A percentile compares a stretch with the other conserved stretches of the same genome.
Evolutionary conservation across 176 grass and related monocot species (phyloP).

Genomic region (Miscanthus lutarioriparius): DNA sequence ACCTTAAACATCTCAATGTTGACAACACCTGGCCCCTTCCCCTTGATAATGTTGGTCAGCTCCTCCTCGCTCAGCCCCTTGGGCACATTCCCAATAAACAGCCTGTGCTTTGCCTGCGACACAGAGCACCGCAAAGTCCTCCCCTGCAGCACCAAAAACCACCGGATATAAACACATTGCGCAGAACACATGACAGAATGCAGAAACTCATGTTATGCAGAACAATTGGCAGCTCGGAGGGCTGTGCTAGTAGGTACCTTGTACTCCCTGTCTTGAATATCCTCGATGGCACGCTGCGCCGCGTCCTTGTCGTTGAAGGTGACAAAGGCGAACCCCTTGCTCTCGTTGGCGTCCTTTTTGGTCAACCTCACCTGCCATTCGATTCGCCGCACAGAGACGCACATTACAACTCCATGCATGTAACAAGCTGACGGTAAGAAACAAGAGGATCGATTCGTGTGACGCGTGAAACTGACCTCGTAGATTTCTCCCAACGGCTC

Average conservation of each 20-base stretch:
- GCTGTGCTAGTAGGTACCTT: constrained; percentile 44
- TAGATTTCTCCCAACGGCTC: constrained; percentile 73
- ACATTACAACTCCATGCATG: background rate
- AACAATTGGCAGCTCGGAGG: background rate
- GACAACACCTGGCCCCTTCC: constrained; percentile 76
- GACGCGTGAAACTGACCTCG: constrained; percentile 43
- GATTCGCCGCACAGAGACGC: background rate
- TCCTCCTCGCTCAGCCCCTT: constrained; percentile 94
- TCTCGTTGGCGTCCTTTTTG: constrained; percentile 90
- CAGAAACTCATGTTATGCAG: background rate
- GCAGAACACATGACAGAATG: background rate
- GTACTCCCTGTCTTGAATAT: constrained; percentile 84
- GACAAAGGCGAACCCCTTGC: constrained; percentile 91
- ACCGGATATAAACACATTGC: background rate
- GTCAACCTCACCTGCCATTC: constrained; percentile 72
- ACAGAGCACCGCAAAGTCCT: constrained; percentile 88
- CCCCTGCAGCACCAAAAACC: constrained; percentile 50
- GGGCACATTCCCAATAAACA: constrained; percentile 96
- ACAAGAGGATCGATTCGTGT: background rate
- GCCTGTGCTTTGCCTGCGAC: constrained; percentile 87
- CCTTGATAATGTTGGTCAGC: constrained; percentile 76
- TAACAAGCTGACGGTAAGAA: background rate
- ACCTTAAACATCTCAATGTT: constrained; percentile 98
- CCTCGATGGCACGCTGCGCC: constrained; percentile 68
- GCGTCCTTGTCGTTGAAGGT: constrained; percentile 61